Percentiles rank a stretch among this genome's conserved stretches.
phyloP scores from a whole-genome alignment of 2,329 filamentous ascomycete species.

The Paraphaeosphaeria minitans region DNA sequence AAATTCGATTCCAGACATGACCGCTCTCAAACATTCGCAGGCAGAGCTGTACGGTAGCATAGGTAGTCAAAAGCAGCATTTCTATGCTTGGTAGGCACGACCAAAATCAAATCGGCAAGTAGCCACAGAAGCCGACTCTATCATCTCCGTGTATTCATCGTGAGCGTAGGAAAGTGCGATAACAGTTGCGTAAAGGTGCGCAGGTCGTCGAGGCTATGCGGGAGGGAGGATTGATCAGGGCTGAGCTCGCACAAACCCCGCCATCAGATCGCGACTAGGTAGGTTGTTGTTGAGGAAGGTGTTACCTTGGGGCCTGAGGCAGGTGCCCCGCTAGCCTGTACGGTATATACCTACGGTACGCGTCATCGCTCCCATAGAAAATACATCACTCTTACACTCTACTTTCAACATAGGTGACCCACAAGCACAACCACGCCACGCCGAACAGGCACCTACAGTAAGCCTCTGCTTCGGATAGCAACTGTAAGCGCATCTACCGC shows the following conservation, averaged over 20 bases:
- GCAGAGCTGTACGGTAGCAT: not conserved
- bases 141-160: not conserved
- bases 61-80: not conserved
- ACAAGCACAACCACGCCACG: not conserved
- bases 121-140: not conserved
- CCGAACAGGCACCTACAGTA: not conserved
- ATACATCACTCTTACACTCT: too few species aligned
- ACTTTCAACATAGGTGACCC: not conserved
- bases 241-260: slow-evolving; percentile 3
- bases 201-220: not conserved
- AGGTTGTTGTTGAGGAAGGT: too few species aligned
- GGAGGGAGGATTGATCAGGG: not conserved
- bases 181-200: not conserved
- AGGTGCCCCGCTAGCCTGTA: too few species aligned
- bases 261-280: too few species aligned
- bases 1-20: slow-evolving; percentile 41
- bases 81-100: not conserved
- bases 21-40: not conserved
- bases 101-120: too few species aligned
- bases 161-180: not conserved
- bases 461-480: not conserved
- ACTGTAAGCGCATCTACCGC: not conserved
- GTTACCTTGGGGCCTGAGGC: too few species aligned
- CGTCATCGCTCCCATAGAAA: too few species aligned
- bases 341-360: too few species aligned